Evolutionary conservation across 2,329 filamentous ascomycete genomes (phyloP).

Genomic region (Raffaelea arxii): DNA sequence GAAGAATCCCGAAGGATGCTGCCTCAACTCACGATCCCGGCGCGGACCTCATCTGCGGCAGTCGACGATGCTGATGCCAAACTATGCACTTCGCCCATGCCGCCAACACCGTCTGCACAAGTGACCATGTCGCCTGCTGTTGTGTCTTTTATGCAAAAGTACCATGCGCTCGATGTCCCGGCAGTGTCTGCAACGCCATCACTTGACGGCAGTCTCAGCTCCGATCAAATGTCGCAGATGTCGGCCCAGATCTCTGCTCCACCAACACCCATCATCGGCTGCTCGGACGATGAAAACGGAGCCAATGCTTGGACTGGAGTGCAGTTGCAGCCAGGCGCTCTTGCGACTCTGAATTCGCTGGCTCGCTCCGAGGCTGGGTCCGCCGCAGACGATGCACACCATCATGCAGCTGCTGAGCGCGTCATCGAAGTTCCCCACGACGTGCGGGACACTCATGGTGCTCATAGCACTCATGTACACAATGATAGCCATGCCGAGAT

Average conservation of each 20-base stretch:
- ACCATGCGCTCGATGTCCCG: slow-evolving; percentile 56
- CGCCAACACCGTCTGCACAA: slow-evolving; percentile 53
- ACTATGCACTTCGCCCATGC: slow-evolving; percentile 47
- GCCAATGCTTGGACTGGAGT: slow-evolving; percentile 58
- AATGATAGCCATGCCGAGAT: too few species aligned
- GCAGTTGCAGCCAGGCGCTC: slow-evolving; percentile 66
- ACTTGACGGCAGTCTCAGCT: slow-evolving; percentile 77
- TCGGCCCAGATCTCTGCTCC: slow-evolving; percentile 63
- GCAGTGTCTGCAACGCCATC: slow-evolving; percentile 75
- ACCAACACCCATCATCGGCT: slow-evolving; percentile 65
- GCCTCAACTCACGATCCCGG: slow-evolving; percentile 44
- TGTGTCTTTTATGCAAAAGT: slow-evolving; percentile 58
- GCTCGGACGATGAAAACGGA: slow-evolving; percentile 40
- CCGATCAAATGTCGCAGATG: slow-evolving; percentile 65
- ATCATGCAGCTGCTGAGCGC: slow-evolving; percentile 45
- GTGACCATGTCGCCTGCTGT: slow-evolving; percentile 69
- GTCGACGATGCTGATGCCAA: slow-evolving; percentile 28
- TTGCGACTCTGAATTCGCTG: slow-evolving; percentile 71
- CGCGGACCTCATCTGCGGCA: slow-evolving; percentile 21
- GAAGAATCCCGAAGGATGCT: slow-evolving; percentile 28
- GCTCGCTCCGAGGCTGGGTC: slow-evolving; percentile 46
- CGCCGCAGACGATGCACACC: slow-evolving; percentile 49
- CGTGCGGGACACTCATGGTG: neutral
- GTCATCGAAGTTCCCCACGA: slow-evolving; percentile 38
- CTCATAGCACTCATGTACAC: too few species aligned